Evolutionary conservation across 768 basidiomycete genomes (phyloP).

Genomic region (Calocybe gangraenosa): DNA sequence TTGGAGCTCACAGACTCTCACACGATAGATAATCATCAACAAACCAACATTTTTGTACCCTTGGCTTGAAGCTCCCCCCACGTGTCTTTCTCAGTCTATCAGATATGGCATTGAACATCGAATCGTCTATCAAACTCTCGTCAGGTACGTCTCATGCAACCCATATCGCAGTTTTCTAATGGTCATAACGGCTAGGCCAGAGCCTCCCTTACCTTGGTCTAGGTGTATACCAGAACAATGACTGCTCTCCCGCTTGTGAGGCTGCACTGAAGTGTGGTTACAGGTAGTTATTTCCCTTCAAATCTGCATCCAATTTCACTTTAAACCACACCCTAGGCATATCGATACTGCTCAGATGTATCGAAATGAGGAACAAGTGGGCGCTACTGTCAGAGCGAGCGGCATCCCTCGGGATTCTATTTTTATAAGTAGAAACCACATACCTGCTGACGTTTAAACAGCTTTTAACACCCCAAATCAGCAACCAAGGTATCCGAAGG

Average conservation of each 20-base stretch:
- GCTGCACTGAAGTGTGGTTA: slow-evolving; percentile 65
- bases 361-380: slow-evolving; percentile 58
- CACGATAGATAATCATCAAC: too few relatives aligned
- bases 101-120: background rate
- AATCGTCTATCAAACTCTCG: slow-evolving; percentile 12
- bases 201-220: slow-evolving; percentile 64
- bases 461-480: too few relatives aligned
- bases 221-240: slow-evolving; percentile 64
- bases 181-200: slow-evolving; percentile 30
- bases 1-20: too few relatives aligned
- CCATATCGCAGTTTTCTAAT: background rate
- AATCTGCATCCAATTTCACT: background rate
- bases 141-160: slow-evolving; percentile 1
- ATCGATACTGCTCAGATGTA: slow-evolving; percentile 72
- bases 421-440: slow-evolving; percentile 83
- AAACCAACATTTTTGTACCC: too few relatives aligned
- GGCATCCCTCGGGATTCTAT: slow-evolving; percentile 53
- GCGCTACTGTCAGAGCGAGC: slow-evolving; percentile 54
- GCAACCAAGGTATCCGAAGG: slow-evolving; percentile 51
- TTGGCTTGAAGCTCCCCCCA: too few relatives aligned
- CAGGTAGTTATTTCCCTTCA: slow-evolving; percentile 26
- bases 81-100: too few relatives aligned
- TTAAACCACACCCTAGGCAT: slow-evolving; percentile 37
- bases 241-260: slow-evolving; percentile 46
- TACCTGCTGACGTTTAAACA: too few relatives aligned